These are phyloP conservation scores for Epithemia pelagica DNA, from an alignment of 108 stramenopile species.

Conservation along the genomic window DNA sequence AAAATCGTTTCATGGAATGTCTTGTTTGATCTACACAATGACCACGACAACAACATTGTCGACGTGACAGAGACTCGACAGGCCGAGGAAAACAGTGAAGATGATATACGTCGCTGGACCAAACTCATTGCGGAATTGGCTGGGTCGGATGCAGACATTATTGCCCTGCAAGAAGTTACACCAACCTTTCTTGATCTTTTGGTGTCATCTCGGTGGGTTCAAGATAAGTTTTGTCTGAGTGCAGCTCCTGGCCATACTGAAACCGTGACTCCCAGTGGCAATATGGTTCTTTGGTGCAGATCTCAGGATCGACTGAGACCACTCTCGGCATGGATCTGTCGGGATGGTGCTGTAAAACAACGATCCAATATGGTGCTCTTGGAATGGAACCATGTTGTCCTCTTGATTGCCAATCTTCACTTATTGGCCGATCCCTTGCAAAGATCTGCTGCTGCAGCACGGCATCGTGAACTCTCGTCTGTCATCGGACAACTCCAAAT, in stretches of 20 bases:
- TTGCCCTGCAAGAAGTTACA: slow-evolving; percentile 22
- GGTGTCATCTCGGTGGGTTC: slow-evolving; percentile 1
- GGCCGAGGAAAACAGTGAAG: background rate
- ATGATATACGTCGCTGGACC: slow-evolving; percentile 4
- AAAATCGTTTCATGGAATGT: slow-evolving; percentile 21
- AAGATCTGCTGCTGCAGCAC: background rate
- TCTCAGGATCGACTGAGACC: no score
- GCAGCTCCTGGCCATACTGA: background rate
- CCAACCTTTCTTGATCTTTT: slow-evolving; percentile 13
- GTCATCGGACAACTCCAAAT: slow-evolving; percentile 10
- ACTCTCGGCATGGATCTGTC: background rate
- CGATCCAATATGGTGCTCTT: background rate
- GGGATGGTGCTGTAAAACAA: background rate
- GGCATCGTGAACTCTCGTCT: slow-evolving; percentile 14
- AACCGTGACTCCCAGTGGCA: slow-evolving; percentile 6
- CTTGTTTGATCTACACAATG: slow-evolving; percentile 13
- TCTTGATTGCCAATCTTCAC: background rate
- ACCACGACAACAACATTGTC: background rate
- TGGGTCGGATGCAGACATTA: slow-evolving; percentile 9
- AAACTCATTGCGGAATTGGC: background rate
- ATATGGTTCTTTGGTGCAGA: slow-evolving; percentile 18
- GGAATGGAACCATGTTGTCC: background rate
- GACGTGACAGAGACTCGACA: background rate
- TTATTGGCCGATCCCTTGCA: background rate
- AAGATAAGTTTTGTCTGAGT: slow-evolving; percentile 4